A percentile compares a stretch with the other conserved stretches of the same genome.
Evolutionary conservation across 225 moss, liverwort and hornwort species (phyloP).

Genomic region (Anthoceros angustus): DNA sequence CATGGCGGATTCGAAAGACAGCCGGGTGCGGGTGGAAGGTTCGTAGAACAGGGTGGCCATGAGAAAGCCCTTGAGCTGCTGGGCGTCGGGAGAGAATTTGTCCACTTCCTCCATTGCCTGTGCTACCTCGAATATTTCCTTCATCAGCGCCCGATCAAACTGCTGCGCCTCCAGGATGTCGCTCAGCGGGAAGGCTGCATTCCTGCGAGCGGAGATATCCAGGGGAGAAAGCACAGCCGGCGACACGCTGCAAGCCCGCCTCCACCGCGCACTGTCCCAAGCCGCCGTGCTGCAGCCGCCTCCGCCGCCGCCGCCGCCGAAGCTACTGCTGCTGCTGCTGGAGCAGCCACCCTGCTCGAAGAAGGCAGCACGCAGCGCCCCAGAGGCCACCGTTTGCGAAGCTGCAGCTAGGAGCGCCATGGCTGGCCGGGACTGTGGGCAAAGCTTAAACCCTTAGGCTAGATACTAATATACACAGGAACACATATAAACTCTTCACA

Average conservation of each 20-base stretch:
- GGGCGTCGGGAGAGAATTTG: constrained; percentile 39
- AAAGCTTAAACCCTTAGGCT: background rate
- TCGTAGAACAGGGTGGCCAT: constrained; percentile 98
- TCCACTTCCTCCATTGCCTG: constrained; percentile 76
- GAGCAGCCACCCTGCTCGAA: background rate
- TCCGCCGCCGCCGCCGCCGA: background rate
- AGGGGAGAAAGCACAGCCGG: background rate
- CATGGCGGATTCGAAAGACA: constrained; percentile 98
- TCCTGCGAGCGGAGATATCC: background rate
- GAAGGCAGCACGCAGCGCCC: background rate
- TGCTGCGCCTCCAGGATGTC: constrained; percentile 90
- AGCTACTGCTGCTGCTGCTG: background rate
- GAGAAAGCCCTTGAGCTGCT: constrained; percentile 53
- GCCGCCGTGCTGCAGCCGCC: background rate
- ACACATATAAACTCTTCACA: background rate
- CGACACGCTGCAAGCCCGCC: background rate
- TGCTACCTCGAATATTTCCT: constrained; percentile 69
- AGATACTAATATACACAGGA: background rate
- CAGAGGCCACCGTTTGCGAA: background rate
- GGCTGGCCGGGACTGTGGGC: background rate
- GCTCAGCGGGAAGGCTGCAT: constrained; percentile 34
- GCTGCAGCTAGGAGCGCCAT: background rate
- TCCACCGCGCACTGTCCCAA: background rate
- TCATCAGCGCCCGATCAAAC: constrained; percentile 57
- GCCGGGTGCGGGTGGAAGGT: constrained; percentile 80